Base-by-base conservation (phyloP, 305 asterid species). In the Solanum aculeatissimum region DNA sequence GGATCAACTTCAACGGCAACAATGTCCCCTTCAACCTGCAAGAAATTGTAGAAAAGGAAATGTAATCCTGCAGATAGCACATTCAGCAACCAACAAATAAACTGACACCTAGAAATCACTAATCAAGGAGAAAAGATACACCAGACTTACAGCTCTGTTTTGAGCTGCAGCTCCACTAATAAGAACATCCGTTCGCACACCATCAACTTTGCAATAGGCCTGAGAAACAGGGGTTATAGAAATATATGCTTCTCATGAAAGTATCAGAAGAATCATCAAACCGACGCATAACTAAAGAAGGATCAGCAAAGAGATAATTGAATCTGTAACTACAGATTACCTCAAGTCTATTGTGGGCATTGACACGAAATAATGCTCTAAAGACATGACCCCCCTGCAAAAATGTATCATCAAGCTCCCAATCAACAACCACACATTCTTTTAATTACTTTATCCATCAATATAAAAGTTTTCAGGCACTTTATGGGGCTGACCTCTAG, bases 131-230 rank as follows among this genome's bases (percentile, higher is more conserved):
- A 74, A 82, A 84, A 81, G 43, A 83, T 23, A 80, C 38, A 42
- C 55, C 49, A 57, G 21, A 90, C 97, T 91, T 89, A 94, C 98
- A 71, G 98, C 98, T 92, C 98, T 90, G 83, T 94, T 94, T 85
- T 94, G 98, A 81, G 94, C 88, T 58, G 85, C 92, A 72, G 81
- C 69, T 81, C 94, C 95, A 80, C 78, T 85, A 82, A 93, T 87
- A 79, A 93, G 93, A 89, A 94, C 87, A 85, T 94, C 98, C 25
- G 89, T 86, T 80, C 87, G 93, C 84, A 90, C 90, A 75, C 95
- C 95, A 14, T 93, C 97, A 83, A 93, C 89, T 87, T 89, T 94
- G 93, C 98, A 93, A 88, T 94, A 94, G 55, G 95, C 98, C 98
- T 94, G 81, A 85, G 68, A 84, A 84, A 21, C 54, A 63, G 89